Percentiles rank a stretch among this genome's conserved stretches.
These are phyloP conservation scores for Rugosomyces carneus DNA, from an alignment of 1,284 basidiomycete genomes.

Conservation along the genomic window DNA sequence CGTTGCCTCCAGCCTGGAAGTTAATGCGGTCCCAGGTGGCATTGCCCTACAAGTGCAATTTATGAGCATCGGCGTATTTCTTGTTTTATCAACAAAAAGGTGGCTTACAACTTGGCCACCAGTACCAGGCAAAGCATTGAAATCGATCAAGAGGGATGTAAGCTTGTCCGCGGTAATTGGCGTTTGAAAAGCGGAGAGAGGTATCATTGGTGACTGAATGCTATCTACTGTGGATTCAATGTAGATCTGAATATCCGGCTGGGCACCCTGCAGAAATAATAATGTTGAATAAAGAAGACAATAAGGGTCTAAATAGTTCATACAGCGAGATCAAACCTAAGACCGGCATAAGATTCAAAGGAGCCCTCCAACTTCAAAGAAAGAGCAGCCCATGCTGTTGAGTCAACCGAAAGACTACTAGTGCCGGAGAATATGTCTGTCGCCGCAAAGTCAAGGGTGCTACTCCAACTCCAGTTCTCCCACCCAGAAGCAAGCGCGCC, in stretches of 20 bases:
- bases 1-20: constrained; percentile 40
- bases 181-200: constrained; percentile 34
- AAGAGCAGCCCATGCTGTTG: constrained; percentile 34
- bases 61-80: not conserved
- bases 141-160: constrained; percentile 38
- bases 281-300: not conserved
- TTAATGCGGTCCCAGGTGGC: constrained; percentile 44
- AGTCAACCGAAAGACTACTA: constrained; percentile 38
- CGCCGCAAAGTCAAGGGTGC: constrained; percentile 36
- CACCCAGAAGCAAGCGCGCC: constrained; percentile 34
- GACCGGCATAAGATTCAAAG: constrained; percentile 35
- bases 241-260: constrained; percentile 34
- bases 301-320: constrained; percentile 8
- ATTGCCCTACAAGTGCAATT: constrained; percentile 21
- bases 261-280: constrained; percentile 25
- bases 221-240: constrained; percentile 33
- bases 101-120: constrained; percentile 31
- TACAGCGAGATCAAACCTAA: constrained; percentile 41
- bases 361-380: constrained; percentile 36
- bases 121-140: constrained; percentile 35
- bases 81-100: not conserved
- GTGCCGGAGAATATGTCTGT: constrained; percentile 37
- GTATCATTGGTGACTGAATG: constrained; percentile 30
- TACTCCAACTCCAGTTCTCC: constrained; percentile 49
- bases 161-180: constrained; percentile 30